These are phyloP conservation scores for Magnaporthiopsis rhizophila DNA, from an alignment of 2,329 filamentous ascomycete species.

Conservation along the genomic window DNA sequence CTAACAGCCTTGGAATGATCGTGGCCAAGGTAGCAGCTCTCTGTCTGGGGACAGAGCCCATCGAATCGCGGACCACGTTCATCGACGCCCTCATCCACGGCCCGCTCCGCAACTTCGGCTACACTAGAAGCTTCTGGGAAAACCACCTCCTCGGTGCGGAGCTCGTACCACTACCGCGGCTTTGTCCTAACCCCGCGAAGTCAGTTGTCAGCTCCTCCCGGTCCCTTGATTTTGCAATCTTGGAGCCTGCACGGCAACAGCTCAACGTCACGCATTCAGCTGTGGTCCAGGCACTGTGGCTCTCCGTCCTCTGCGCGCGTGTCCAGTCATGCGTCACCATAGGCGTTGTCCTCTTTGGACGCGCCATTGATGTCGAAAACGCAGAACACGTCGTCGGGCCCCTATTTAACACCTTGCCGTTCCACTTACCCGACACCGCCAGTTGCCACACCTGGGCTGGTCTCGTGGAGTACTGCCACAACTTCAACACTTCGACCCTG, in stretches of 20 bases:
- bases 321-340: slow-evolving; percentile 43
- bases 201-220: slow-evolving; percentile 15
- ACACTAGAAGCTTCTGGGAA: slow-evolving; percentile 57
- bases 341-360: slow-evolving; percentile 72
- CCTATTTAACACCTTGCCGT: slow-evolving; percentile 84
- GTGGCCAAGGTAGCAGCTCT: slow-evolving; percentile 47
- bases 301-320: slow-evolving; percentile 49
- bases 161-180: background rate
- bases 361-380: slow-evolving; percentile 58
- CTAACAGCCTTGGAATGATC: slow-evolving; percentile 64
- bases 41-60: slow-evolving; percentile 31
- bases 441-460: slow-evolving; percentile 46
- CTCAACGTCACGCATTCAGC: slow-evolving; percentile 73
- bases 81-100: slow-evolving; percentile 61
- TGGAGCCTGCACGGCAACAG: slow-evolving; percentile 46
- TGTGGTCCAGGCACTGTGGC: slow-evolving; percentile 68
- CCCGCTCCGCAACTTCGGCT: slow-evolving; percentile 45
- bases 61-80: slow-evolving; percentile 41
- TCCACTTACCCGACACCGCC: slow-evolving; percentile 29
- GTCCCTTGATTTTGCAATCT: slow-evolving; percentile 26
- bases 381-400: slow-evolving; percentile 68
- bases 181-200: slow-evolving; percentile 11
- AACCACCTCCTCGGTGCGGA: slow-evolving; percentile 36
- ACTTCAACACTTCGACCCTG: slow-evolving; percentile 59
- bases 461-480: slow-evolving; percentile 57